phyloP scores from a whole-genome alignment of 2,329 filamentous ascomycete genomes.

The Cordyceps militaris region DNA sequence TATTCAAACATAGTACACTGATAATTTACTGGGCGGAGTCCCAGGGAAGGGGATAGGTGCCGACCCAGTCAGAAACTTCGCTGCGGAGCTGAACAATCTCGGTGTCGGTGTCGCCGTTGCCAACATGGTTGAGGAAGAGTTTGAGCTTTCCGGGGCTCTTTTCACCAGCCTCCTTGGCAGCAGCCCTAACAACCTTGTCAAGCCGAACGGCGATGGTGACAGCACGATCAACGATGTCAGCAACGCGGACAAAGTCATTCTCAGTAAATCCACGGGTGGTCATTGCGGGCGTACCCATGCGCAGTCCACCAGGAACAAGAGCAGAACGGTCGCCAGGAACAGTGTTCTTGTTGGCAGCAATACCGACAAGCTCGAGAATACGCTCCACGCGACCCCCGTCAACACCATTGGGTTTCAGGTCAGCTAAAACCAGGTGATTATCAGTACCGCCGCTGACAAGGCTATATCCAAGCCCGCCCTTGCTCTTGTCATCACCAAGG shows the following conservation, averaged over 20 bases:
- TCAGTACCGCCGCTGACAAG: slow-evolving; percentile 93
- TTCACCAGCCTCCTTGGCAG: slow-evolving; percentile 59
- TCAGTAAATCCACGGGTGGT: slow-evolving; percentile 89
- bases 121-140: slow-evolving; percentile 61
- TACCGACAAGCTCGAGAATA: slow-evolving; percentile 83
- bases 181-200: slow-evolving; percentile 63
- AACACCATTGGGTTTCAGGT: slow-evolving; percentile 80
- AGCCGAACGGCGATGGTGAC: slow-evolving; percentile 72
- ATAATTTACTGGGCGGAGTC: slow-evolving; percentile 30
- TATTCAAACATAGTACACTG: slow-evolving; percentile 8
- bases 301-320: slow-evolving; percentile 83
- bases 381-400: slow-evolving; percentile 88
- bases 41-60: slow-evolving; percentile 68
- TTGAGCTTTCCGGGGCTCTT: slow-evolving; percentile 59
- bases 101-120: slow-evolving; percentile 57
- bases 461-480: slow-evolving; percentile 74
- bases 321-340: slow-evolving; percentile 93
- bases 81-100: slow-evolving; percentile 67
- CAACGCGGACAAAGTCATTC: slow-evolving; percentile 80
- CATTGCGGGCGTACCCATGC: slow-evolving; percentile 96
- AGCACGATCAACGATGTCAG: slow-evolving; percentile 76
- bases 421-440: slow-evolving; percentile 90
- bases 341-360: slow-evolving; percentile 99
- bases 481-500: slow-evolving; percentile 60
- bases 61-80: slow-evolving; percentile 73